Conservation (phyloP, 2,329 filamentous ascomycete genomes). For the Aureobasidium musti region DNA sequence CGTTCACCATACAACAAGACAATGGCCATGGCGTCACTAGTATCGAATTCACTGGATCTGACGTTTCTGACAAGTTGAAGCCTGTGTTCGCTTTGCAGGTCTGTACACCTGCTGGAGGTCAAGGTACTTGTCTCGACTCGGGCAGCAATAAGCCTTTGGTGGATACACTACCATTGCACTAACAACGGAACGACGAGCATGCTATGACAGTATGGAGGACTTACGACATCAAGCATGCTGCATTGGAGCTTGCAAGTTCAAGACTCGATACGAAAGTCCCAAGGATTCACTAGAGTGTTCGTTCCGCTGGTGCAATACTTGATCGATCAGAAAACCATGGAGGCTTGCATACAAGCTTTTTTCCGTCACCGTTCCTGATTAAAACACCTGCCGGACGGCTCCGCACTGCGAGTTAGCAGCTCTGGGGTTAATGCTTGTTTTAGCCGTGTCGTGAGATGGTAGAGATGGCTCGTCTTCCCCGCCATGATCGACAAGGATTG, state of each 20-base stretch:
- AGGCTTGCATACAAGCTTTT: not conserved
- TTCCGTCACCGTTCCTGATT: not conserved
- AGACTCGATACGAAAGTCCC: too few relatives aligned
- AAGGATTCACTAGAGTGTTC: not conserved
- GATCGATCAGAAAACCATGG: not conserved
- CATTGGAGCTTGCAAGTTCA: slow-evolving; percentile 5
- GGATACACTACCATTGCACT: not conserved
- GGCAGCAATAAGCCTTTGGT: not conserved
- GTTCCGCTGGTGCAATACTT: not conserved
- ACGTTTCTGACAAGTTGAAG: too few relatives aligned
- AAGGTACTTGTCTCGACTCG: not conserved
- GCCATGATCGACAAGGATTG: slow-evolving; percentile 18
- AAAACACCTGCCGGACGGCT: slow-evolving; percentile 8
- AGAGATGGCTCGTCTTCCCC: not conserved
- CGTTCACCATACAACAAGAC: not conserved
- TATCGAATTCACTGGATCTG: too few relatives aligned
- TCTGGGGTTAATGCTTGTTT: slow-evolving; percentile 4
- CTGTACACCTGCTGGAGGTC: not conserved
- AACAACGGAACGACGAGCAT: slow-evolving; percentile 4
- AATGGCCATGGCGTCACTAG: not conserved
- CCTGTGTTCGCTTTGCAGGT: not conserved
- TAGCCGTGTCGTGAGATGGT: not conserved
- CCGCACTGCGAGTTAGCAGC: not conserved
- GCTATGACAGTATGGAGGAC: slow-evolving; percentile 10
- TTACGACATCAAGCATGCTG: slow-evolving; percentile 16